Base-by-base conservation (phyloP, 306 rosid species). In the Prunus mongolica region DNA sequence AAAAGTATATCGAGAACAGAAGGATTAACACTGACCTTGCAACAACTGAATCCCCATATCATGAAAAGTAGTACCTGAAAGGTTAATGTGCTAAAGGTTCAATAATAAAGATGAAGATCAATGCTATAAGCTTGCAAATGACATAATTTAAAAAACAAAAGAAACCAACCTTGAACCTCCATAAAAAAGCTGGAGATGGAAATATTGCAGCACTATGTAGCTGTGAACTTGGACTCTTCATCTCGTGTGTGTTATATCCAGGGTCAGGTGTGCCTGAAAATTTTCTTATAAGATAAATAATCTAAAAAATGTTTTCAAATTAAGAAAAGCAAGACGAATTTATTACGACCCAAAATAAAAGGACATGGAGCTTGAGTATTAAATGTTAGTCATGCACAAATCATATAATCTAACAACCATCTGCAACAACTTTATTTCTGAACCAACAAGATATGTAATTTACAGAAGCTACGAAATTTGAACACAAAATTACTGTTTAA, bases 121-220 rank as follows among this genome's bases (percentile, higher is more conserved):
- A 38, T 38, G 44, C 44, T 38, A 38, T 38, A 38, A 38, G 9
- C 44, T 38, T 38, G 9, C 44, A 38, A 38, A 1, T 38, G 44
- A 38, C 46, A 89, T 55, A 88, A 18, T 16, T 4, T 9, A 12
- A 28, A 67, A 80, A 30, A 20, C 66, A 50, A 80, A 72, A 12
- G 25, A 76, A 67, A 92, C 99, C 98, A 67, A 96, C 99, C 98
- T 96, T 96, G 81, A 88, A 92, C 88, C 98, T 91, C 97, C 93
- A 86, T 84, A 96, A 80, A 44, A 89, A 86, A 67, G 82, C 76
- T 52, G 99, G 99, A 3, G 99, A 96, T 4, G 99, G 99, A 80
- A 85, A 83, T 14, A 92, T 87, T 63, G 82, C 80, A 54, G 85
- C 47, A 38, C 44, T 7, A 38, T 6, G 44, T 38, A 7, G 44